Evolutionary conservation across 352 stramenopile species (phyloP).

Genomic region (Porosira glacialis): DNA sequence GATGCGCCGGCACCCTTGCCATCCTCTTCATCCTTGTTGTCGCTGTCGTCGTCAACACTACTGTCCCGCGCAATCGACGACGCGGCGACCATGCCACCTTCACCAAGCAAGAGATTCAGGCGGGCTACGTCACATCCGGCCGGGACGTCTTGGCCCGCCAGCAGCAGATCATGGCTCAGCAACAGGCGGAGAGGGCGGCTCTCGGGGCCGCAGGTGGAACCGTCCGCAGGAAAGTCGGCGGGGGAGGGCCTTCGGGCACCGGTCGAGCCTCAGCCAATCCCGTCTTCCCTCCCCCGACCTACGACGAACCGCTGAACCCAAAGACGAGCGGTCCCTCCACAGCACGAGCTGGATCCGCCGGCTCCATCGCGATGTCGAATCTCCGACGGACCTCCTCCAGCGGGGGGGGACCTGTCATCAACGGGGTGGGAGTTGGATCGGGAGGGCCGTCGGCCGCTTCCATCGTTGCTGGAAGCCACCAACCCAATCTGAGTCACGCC

Average conservation of each 20-base stretch:
- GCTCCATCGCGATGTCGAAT: neutral
- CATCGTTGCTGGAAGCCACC: constrained; percentile 78
- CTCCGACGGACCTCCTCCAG: neutral
- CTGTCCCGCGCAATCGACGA: too few relatives aligned
- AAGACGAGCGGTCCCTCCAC: constrained; percentile 22
- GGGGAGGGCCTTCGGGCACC: constrained; percentile 71
- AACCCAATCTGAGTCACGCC: constrained; percentile 46
- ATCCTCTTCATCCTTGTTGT: too few relatives aligned
- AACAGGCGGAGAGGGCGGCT: constrained; percentile 48
- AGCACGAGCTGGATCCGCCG: constrained; percentile 7
- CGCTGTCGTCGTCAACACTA: too few relatives aligned
- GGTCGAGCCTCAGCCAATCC: constrained; percentile 61
- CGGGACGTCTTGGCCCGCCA: constrained; percentile 77
- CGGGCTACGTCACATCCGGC: constrained; percentile 79
- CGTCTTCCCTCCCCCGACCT: constrained; percentile 77
- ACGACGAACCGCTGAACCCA: constrained; percentile 63
- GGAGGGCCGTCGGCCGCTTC: constrained; percentile 49
- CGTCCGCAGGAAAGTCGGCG: constrained; percentile 57
- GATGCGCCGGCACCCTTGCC: too few relatives aligned
- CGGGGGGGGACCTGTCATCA: constrained; percentile 2
- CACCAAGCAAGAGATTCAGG: constrained; percentile 83
- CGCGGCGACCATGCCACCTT: constrained; percentile 80
- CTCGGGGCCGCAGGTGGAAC: constrained; percentile 34
- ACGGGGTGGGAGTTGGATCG: constrained; percentile 11
- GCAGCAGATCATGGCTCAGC: constrained; percentile 78